Evolutionary conservation across 179 eudicot species (phyloP).

Genomic region (Pouteria campechiana): DNA sequence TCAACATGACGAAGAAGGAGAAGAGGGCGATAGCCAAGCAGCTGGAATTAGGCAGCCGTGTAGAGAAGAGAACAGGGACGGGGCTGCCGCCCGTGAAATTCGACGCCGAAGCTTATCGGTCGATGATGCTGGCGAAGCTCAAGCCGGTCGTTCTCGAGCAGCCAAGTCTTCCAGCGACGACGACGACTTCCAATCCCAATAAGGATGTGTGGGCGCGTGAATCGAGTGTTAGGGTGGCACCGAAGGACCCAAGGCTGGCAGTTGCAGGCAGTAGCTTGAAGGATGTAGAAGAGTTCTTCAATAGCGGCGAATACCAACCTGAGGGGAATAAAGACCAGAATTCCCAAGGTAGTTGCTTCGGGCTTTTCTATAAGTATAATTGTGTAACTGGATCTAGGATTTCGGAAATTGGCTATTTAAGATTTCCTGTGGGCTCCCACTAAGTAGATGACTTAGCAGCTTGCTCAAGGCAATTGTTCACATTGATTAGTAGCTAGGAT

Average conservation of each 20-base stretch:
- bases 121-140: slow-evolving; percentile 46
- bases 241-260: slow-evolving; percentile 71
- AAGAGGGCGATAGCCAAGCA: slow-evolving; percentile 54
- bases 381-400: no score
- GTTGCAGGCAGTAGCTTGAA: slow-evolving; percentile 85
- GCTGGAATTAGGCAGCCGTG: slow-evolving; percentile 50
- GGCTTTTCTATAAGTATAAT: no score
- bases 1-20: slow-evolving; percentile 73
- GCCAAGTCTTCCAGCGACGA: slow-evolving; percentile 11
- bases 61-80: slow-evolving; percentile 34
- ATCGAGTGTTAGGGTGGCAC: slow-evolving; percentile 36
- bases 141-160: slow-evolving; percentile 64
- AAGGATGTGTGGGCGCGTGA: slow-evolving; percentile 2
- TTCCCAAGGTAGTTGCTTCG: no score
- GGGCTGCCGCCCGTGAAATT: slow-evolving; percentile 21
- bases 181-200: not conserved
- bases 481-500: no score
- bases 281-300: slow-evolving; percentile 66
- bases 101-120: slow-evolving; percentile 29
- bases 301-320: slow-evolving; percentile 45
- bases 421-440: no score
- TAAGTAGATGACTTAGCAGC: no score
- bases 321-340: no score
- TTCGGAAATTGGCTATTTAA: no score
- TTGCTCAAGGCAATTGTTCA: no score